Evolutionary conservation across 2,329 filamentous ascomycete genomes (phyloP).

Genomic region (Exophiala xenobiotica): DNA sequence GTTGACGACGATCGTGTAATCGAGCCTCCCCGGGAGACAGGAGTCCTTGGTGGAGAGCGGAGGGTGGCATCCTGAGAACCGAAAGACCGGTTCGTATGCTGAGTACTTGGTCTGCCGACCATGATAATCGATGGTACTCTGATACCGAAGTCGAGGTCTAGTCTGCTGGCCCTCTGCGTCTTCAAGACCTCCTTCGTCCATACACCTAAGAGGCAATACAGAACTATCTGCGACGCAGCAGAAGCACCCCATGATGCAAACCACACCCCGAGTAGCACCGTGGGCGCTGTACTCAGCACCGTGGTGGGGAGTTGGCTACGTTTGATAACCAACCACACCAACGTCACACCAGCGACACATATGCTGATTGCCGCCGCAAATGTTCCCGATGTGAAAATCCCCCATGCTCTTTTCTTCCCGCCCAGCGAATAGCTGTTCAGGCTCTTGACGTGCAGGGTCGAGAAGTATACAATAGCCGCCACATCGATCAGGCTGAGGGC

Average conservation of each 20-base stretch:
- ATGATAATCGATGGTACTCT: constrained; percentile 14
- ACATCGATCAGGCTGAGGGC: constrained; percentile 21
- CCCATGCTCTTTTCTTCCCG: constrained; percentile 16
- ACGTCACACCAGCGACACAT: constrained; percentile 18
- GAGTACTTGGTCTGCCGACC: constrained; percentile 14
- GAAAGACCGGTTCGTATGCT: constrained; percentile 22
- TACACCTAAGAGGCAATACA: constrained; percentile 21
- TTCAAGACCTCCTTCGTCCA: constrained; percentile 24
- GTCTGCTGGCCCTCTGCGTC: constrained; percentile 14
- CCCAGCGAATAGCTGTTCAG: constrained; percentile 15
- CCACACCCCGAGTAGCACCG: constrained; percentile 23
- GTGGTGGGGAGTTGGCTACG: constrained; percentile 18
- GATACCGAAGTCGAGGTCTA: constrained; percentile 26
- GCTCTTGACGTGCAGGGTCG: constrained; percentile 16
- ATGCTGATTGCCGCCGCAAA: constrained; percentile 13
- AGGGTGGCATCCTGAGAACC: constrained; percentile 29
- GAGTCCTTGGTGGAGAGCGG: constrained; percentile 29
- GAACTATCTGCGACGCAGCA: constrained; percentile 13
- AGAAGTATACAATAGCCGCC: constrained; percentile 20
- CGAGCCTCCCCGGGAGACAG: constrained; percentile 19
- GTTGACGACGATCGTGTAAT: constrained; percentile 25
- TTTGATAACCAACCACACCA: constrained; percentile 26
- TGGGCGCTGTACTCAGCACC: constrained; percentile 9
- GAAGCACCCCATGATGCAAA: constrained; percentile 26
- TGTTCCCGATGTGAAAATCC: constrained; percentile 13